phyloP scores from a whole-genome alignment of 306 rosid genomes.

The Geum urbanum region DNA sequence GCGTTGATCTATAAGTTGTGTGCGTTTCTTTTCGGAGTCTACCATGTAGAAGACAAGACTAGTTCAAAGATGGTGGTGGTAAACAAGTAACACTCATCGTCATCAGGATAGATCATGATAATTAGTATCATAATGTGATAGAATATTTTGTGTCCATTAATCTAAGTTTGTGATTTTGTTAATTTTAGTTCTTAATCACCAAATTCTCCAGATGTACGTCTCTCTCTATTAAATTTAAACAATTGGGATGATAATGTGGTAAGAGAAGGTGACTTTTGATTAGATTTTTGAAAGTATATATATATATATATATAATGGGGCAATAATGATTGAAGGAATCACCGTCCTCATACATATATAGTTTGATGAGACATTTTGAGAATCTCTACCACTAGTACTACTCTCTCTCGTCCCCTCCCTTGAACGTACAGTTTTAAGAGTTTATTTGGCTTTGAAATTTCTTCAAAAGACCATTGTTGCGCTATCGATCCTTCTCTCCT shows the following conservation, averaged over 20 bases:
- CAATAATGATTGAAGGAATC: constrained; percentile 43
- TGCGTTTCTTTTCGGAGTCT: constrained; percentile 15
- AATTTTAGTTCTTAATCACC: constrained; percentile 1
- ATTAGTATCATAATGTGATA: constrained; percentile 36
- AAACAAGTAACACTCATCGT: too few species aligned
- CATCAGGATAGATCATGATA: not conserved
- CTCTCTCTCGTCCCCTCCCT: constrained; percentile 27
- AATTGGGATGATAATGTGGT: constrained; percentile 30
- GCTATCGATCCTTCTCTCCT: constrained; percentile 17
- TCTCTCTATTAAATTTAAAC: not conserved
- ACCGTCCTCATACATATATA: constrained; percentile 34
- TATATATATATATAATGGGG: constrained; percentile 25
- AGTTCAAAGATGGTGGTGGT: constrained; percentile 16
- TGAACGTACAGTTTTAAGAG: not conserved
- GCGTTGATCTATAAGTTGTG: constrained; percentile 44
- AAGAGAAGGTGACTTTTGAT: constrained; percentile 28
- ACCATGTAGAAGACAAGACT: not conserved
- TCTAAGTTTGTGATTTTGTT: constrained; percentile 16
- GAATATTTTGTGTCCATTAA: constrained; percentile 24
- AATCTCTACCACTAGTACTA: constrained; percentile 45
- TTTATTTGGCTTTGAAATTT: constrained; percentile 21
- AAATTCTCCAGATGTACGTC: constrained; percentile 37
- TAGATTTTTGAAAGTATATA: constrained; percentile 29
- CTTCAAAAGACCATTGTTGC: constrained; percentile 30
- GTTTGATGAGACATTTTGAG: constrained; percentile 68